These are phyloP conservation scores for Isatis lusitanica DNA, from an alignment of 441 rosid genomes.

Conservation along the genomic window DNA sequence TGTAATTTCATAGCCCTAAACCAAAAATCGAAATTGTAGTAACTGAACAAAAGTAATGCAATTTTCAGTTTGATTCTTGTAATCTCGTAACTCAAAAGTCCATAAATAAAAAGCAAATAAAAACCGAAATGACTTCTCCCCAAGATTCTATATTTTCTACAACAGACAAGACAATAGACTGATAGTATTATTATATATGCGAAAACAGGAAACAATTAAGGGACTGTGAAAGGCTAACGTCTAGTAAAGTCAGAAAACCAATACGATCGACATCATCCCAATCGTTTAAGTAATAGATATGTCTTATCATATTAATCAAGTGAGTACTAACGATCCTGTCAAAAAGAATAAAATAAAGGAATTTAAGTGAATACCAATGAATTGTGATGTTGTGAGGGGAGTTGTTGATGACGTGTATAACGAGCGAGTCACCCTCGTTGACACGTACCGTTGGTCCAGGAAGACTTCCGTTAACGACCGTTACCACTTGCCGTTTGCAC, in stretches of 20 bases:
- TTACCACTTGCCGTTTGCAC: slow-evolving; percentile 59
- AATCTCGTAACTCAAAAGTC: background rate
- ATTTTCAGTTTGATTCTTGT: background rate
- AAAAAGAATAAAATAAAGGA: background rate
- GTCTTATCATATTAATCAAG: too few species aligned
- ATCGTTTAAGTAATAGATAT: background rate
- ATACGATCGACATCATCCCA: background rate
- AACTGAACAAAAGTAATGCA: background rate
- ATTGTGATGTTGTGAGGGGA: slow-evolving; percentile 84
- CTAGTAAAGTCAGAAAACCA: background rate
- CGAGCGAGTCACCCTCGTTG: slow-evolving; percentile 74
- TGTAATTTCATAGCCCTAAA: background rate
- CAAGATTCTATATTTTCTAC: background rate
- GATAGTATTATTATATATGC: background rate
- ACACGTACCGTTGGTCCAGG: slow-evolving; percentile 75
- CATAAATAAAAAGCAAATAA: background rate
- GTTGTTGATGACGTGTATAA: slow-evolving; percentile 66
- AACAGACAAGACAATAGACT: background rate
- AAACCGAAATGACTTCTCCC: background rate
- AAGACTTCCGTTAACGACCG: slow-evolving; percentile 71
- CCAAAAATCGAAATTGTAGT: background rate
- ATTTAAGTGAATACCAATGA: slow-evolving; percentile 60
- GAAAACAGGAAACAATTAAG: background rate
- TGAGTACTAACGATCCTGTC: background rate
- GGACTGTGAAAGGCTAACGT: slow-evolving; percentile 23